Evolutionary conservation across 129 eudicot genomes (phyloP).

Genomic region (Sambucus nigra): DNA sequence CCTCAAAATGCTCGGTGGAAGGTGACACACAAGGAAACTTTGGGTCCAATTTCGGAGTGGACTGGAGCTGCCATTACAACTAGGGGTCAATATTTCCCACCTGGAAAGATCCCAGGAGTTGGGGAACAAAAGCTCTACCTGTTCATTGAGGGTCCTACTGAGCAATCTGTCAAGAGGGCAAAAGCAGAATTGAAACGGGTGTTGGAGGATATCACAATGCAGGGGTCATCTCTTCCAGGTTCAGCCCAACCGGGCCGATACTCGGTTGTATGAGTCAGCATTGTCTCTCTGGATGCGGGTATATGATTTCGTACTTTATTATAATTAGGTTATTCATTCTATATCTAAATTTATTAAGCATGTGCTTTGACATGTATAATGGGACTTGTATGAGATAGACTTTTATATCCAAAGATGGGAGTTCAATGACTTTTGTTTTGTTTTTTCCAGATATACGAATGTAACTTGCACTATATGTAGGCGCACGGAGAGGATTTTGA

Average conservation of each 20-base stretch:
- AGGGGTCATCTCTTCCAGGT: conserved; percentile 28
- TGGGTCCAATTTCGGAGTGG: conserved; percentile 88
- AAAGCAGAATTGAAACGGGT: conserved; percentile 69
- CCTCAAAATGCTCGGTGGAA: conserved; percentile 96
- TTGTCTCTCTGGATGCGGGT: too few species aligned
- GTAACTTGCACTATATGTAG: too few species aligned
- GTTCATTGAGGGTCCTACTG: conserved; percentile 78
- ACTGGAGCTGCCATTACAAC: conserved; percentile 90
- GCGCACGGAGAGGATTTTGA: too few species aligned
- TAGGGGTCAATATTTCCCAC: conserved; percentile 62
- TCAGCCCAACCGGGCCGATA: conserved; percentile 21
- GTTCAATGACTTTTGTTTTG: too few species aligned
- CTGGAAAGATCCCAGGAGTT: conserved; percentile 56
- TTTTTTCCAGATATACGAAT: too few species aligned
- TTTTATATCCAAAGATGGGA: too few species aligned
- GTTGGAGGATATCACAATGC: conserved; percentile 72
- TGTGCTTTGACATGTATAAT: too few species aligned
- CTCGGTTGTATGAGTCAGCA: conserved; percentile 6
- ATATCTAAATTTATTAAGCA: too few species aligned
- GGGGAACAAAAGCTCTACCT: conserved; percentile 74
- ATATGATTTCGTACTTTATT: too few species aligned
- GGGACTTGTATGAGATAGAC: too few species aligned
- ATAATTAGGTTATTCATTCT: too few species aligned
- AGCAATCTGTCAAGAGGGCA: conserved; percentile 81
- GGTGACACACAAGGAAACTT: conserved; percentile 86